Evolutionary conservation across 2,329 filamentous ascomycete genomes (phyloP).

Genomic region (Pseudocercospora cruenta): DNA sequence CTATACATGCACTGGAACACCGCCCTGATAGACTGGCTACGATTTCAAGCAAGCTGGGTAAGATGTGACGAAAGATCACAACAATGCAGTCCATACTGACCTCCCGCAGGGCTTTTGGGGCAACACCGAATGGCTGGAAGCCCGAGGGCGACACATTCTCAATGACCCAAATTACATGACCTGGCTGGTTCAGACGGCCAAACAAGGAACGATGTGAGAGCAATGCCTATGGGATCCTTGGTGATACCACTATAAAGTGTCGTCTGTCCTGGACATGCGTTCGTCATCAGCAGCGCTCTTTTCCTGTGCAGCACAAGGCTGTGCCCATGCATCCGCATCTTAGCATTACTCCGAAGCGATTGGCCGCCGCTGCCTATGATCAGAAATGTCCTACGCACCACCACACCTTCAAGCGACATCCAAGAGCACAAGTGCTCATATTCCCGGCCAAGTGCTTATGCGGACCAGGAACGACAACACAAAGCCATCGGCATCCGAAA

Average conservation of each 20-base stretch:
- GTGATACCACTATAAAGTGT: no score
- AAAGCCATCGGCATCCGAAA: background rate
- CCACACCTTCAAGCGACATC: no score
- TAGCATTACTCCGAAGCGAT: no score
- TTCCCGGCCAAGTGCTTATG: background rate
- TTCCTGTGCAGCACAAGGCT: no score
- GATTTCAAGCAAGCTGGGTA: constrained; percentile 44
- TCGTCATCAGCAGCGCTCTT: no score
- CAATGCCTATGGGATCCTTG: background rate
- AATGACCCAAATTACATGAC: constrained; percentile 21
- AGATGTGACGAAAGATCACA: background rate
- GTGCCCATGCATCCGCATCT: no score
- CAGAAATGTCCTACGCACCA: no score
- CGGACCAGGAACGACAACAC: background rate
- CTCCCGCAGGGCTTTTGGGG: constrained; percentile 27
- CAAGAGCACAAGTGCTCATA: background rate
- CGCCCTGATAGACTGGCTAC: constrained; percentile 68
- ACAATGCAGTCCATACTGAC: background rate
- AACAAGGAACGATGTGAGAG: background rate
- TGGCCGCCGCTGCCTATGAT: no score
- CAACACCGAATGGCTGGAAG: constrained; percentile 34
- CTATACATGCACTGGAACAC: constrained; percentile 67
- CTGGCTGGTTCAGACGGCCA: constrained; percentile 9
- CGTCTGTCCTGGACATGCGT: no score
- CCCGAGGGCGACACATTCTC: constrained; percentile 27